phyloP scores from a whole-genome alignment of 768 basidiomycete species.

The Pleurotus eryngii region DNA sequence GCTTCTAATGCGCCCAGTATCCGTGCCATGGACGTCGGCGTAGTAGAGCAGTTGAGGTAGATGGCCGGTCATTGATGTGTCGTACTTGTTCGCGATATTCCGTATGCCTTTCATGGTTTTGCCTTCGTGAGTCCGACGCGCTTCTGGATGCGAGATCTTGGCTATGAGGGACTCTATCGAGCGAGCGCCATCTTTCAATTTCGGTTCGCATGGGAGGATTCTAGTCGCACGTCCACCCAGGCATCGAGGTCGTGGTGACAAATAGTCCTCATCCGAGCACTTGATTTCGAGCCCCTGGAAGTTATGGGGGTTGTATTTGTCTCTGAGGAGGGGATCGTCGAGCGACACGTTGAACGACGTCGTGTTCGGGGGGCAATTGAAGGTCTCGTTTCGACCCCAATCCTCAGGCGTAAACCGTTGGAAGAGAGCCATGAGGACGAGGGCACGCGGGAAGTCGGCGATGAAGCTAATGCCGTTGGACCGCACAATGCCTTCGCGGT shows the following conservation, averaged over 20 bases:
- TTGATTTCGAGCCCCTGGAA: background rate
- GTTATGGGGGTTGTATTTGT: background rate
- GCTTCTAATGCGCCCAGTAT: no score
- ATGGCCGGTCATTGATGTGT: no score
- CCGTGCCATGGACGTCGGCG: no score
- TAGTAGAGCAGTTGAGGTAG: no score
- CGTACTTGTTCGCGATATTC: no score
- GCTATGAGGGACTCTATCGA: background rate
- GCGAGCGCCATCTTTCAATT: background rate
- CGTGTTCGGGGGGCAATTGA: background rate
- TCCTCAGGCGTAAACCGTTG: constrained; percentile 20
- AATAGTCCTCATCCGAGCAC: background rate
- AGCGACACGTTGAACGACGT: background rate
- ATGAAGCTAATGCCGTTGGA: constrained; percentile 22
- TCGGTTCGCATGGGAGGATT: background rate
- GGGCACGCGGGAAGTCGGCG: constrained; percentile 19
- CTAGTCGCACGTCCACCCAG: background rate
- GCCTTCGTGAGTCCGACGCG: no score
- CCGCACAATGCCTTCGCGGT: constrained; percentile 21
- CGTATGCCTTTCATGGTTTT: no score
- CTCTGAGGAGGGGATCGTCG: background rate
- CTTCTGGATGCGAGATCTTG: background rate
- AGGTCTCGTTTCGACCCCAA: constrained; percentile 16
- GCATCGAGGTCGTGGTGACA: background rate
- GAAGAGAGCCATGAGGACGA: constrained; percentile 22